Percentiles rank a stretch among this genome's conserved stretches.
Conservation (phyloP, 2,329 filamentous ascomycete genomes). For the Neopestalotiopsis sp. region DNA sequence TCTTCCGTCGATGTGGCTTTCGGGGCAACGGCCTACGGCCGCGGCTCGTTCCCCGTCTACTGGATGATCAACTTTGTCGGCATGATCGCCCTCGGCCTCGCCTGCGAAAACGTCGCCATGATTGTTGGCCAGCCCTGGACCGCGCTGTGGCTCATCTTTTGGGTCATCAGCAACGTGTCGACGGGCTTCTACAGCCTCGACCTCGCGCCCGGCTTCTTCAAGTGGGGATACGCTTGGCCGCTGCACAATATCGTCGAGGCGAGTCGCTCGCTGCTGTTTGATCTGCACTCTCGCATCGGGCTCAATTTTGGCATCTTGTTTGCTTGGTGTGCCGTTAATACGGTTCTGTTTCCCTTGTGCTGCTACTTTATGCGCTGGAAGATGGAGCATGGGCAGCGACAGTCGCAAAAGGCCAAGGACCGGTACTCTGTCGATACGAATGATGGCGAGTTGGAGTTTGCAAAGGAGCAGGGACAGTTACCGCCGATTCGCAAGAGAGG, state of each 20-base stretch:
- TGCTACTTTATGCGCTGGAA: slow-evolving; percentile 50
- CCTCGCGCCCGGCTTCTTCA: slow-evolving; percentile 62
- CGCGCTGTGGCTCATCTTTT: slow-evolving; percentile 68
- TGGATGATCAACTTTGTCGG: slow-evolving; percentile 68
- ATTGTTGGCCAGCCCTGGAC: slow-evolving; percentile 64
- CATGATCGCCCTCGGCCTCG: slow-evolving; percentile 66
- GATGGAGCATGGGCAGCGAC: slow-evolving; percentile 33
- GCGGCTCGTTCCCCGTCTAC: slow-evolving; percentile 64
- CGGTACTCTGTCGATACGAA: slow-evolving; percentile 32
- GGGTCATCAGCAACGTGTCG: slow-evolving; percentile 69
- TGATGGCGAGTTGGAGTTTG: slow-evolving; percentile 31
- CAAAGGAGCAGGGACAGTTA: slow-evolving; percentile 32
- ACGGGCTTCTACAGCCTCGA: slow-evolving; percentile 65
- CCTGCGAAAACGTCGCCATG: slow-evolving; percentile 70
- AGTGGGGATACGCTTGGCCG: slow-evolving; percentile 68
- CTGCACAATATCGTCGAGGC: slow-evolving; percentile 66
- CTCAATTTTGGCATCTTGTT: slow-evolving; percentile 66
- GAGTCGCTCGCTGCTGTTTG: slow-evolving; percentile 63
- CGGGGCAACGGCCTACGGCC: slow-evolving; percentile 58
- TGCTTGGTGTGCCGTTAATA: slow-evolving; percentile 60
- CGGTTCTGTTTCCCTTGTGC: slow-evolving; percentile 55
- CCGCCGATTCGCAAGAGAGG: slow-evolving; percentile 34
- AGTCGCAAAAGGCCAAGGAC: slow-evolving; percentile 30
- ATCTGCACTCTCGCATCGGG: slow-evolving; percentile 60
- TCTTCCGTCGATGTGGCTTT: slow-evolving; percentile 35